phyloP scores from a whole-genome alignment of 768 basidiomycete species.

The Tephrocybe sp. region DNA sequence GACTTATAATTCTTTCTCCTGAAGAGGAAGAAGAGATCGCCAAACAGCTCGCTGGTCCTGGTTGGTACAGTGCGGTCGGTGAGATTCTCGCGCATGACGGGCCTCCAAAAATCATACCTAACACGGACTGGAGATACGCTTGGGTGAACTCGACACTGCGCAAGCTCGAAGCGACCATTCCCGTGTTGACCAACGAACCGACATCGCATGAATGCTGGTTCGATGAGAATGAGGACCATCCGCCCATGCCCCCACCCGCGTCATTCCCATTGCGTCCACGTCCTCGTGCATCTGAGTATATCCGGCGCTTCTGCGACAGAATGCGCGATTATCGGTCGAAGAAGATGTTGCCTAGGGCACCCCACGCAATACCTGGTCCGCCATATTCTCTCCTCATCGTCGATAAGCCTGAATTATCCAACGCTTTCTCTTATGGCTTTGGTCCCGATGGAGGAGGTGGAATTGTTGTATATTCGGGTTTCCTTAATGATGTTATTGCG shows the following conservation, averaged over 20 bases:
- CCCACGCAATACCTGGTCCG: conserved; percentile 71
- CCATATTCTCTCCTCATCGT: conserved; percentile 91
- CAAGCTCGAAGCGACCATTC: conserved; percentile 73
- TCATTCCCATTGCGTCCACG: conserved; percentile 82
- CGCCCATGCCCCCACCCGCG: conserved; percentile 79
- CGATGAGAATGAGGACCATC: conserved; percentile 44
- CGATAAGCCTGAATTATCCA: conserved; percentile 78
- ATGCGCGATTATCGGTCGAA: conserved; percentile 40
- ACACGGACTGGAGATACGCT: conserved; percentile 83
- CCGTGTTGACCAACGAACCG: conserved; percentile 59
- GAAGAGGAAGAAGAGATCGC: conserved; percentile 92
- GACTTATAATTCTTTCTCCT: conserved; percentile 86
- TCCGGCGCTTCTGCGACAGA: conserved; percentile 57
- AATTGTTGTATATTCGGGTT: conserved; percentile 92
- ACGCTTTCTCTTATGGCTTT: conserved; percentile 96
- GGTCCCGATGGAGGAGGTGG: conserved; percentile 91
- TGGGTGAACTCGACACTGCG: conserved; percentile 87
- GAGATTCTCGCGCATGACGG: conserved; percentile 73
- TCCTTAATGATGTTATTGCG: conserved; percentile 82
- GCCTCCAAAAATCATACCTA: conserved; percentile 61
- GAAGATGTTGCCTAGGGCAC: conserved; percentile 26
- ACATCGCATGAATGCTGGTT: conserved; percentile 59
- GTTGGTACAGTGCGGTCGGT: conserved; percentile 84
- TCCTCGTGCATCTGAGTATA: conserved; percentile 70
- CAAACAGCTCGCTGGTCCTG: conserved; percentile 74